Percentiles rank a stretch among this genome's conserved stretches.
Evolutionary conservation across 768 basidiomycete genomes (phyloP).

Genomic region (Multifurca ochricompacta): DNA sequence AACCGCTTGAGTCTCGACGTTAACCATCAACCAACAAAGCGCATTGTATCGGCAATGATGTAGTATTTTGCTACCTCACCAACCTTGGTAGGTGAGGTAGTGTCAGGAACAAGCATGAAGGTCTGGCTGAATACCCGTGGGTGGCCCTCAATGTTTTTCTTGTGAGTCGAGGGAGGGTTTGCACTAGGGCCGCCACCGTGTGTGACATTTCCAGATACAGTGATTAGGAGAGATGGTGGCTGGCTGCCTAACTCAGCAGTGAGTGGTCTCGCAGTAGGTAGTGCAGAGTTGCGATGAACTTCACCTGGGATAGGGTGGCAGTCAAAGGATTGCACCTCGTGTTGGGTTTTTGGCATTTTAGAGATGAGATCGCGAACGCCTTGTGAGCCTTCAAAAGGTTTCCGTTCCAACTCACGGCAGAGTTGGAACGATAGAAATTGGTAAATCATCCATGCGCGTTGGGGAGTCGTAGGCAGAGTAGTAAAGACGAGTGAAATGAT

Average conservation of each 20-base stretch:
- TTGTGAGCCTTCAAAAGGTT: conserved; percentile 64
- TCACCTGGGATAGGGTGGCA: conserved; percentile 84
- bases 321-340: conserved; percentile 83
- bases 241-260: conserved; percentile 46
- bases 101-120: conserved; percentile 76
- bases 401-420: conserved; percentile 81
- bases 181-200: conserved; percentile 55
- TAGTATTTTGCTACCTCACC: conserved; percentile 80
- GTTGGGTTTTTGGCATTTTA: conserved; percentile 72
- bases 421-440: conserved; percentile 75
- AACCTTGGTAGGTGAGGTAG: conserved; percentile 53
- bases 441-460: conserved; percentile 66
- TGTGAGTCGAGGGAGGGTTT: conserved; percentile 46
- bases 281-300: conserved; percentile 3
- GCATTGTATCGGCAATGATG: conserved; percentile 66
- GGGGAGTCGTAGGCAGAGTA: conserved; percentile 77
- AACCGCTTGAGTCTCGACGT: neutral
- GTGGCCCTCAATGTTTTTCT: conserved; percentile 53
- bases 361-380: conserved; percentile 59
- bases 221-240: conserved; percentile 71
- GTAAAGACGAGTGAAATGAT: conserved; percentile 75
- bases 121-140: conserved; percentile 84
- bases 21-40: conserved; percentile 61
- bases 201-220: conserved; percentile 72
- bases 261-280: neutral